Conservation (phyloP, 2,329 filamentous ascomycete genomes). For the Ceratocystis alfenasii region DNA sequence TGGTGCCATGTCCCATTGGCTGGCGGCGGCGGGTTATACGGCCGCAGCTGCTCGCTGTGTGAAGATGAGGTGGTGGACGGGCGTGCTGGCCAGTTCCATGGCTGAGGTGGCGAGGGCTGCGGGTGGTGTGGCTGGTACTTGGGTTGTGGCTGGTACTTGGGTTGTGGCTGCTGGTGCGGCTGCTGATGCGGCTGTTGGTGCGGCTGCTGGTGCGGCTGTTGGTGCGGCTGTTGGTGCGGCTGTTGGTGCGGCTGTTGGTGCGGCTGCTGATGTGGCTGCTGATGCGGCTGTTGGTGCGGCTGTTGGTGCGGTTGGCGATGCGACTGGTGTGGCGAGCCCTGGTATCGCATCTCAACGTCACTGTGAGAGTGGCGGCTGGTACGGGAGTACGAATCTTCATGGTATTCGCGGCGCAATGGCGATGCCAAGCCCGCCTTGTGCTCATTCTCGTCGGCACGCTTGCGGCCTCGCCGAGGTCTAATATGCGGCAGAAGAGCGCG, state of each 20-base stretch:
- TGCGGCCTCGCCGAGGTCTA: constrained; percentile 48
- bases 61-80: background rate
- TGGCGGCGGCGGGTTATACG: background rate
- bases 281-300: background rate
- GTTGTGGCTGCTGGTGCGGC: background rate
- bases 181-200: background rate
- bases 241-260: background rate
- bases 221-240: background rate
- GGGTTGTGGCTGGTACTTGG: background rate
- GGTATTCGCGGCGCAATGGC: constrained; percentile 43
- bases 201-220: background rate
- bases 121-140: background rate
- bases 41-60: background rate
- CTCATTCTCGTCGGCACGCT: constrained; percentile 52
- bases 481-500: constrained; percentile 71
- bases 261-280: background rate
- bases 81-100: background rate
- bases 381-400: background rate
- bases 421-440: constrained; percentile 41
- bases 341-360: constrained; percentile 26
- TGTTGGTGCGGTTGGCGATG: background rate
- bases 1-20: background rate
- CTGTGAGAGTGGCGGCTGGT: background rate
- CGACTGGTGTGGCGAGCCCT: constrained; percentile 29
- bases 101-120: background rate